Percentiles rank a stretch among this genome's conserved stretches.
These are phyloP conservation scores for Domatiomyces catenatus DNA, from an alignment of 2,329 filamentous ascomycete species.

Conservation along the genomic window DNA sequence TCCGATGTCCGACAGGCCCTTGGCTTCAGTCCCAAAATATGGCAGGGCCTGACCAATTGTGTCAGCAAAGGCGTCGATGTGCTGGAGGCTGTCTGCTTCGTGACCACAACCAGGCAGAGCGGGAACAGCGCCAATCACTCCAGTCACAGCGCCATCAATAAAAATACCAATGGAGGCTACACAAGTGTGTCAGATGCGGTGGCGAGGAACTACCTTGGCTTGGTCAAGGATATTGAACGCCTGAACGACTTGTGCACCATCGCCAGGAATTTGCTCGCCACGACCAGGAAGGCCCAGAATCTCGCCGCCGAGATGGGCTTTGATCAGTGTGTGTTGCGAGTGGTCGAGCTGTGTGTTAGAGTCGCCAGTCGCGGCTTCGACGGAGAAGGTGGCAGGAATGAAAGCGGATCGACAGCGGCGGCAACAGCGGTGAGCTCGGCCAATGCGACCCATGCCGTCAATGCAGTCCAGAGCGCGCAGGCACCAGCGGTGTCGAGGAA, in stretches of 20 bases:
- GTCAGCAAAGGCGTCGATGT: slow-evolving; percentile 45
- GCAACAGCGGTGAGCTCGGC: neutral
- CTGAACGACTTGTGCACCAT: slow-evolving; percentile 48
- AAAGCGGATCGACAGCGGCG: neutral
- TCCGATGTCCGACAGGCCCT: slow-evolving; percentile 42
- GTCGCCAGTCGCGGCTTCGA: slow-evolving; percentile 51
- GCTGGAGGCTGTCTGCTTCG: slow-evolving; percentile 46
- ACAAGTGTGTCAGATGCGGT: slow-evolving; percentile 38
- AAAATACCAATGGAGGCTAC: slow-evolving; percentile 22
- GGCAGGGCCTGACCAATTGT: slow-evolving; percentile 43
- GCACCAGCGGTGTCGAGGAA: slow-evolving; percentile 36
- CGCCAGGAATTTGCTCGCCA: slow-evolving; percentile 45
- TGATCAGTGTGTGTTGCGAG: slow-evolving; percentile 44
- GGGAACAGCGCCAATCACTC: slow-evolving; percentile 5
- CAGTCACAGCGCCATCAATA: neutral
- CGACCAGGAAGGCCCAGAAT: slow-evolving; percentile 46
- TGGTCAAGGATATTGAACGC: slow-evolving; percentile 48
- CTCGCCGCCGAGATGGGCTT: slow-evolving; percentile 45
- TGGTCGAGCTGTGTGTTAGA: slow-evolving; percentile 49
- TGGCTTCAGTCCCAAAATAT: slow-evolving; percentile 41
- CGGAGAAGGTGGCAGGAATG: slow-evolving; percentile 33
- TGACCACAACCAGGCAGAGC: slow-evolving; percentile 15
- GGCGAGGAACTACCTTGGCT: slow-evolving; percentile 40
- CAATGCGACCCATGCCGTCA: neutral
- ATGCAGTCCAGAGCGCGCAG: neutral